Percentiles rank a stretch among this genome's conserved stretches.
Conservation (phyloP, 2,329 filamentous ascomycete genomes). For the Alternaria longipes region DNA sequence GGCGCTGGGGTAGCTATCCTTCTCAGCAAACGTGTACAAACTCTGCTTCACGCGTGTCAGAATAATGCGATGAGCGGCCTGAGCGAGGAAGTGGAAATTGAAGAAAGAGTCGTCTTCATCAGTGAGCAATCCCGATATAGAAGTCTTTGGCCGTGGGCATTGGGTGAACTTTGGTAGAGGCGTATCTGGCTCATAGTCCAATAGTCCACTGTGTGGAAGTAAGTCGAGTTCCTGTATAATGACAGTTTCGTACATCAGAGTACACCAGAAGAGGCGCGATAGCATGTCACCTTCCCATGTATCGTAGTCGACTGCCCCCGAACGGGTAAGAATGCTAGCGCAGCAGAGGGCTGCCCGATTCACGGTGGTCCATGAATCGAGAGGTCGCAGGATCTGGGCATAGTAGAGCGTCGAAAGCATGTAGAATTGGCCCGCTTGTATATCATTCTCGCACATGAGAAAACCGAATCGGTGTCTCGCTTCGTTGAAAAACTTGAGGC, state of each 20-base stretch:
- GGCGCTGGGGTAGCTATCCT: conserved; percentile 54
- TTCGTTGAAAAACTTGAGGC: conserved; percentile 64
- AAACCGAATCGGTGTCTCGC: conserved; percentile 63
- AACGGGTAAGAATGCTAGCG: conserved; percentile 58
- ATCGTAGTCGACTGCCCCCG: conserved; percentile 54
- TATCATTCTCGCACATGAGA: conserved; percentile 58
- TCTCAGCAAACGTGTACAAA: conserved; percentile 60
- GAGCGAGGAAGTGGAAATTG: conserved; percentile 66
- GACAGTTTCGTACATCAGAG: conserved; percentile 65
- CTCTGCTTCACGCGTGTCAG: conserved; percentile 63
- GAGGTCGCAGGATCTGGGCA: conserved; percentile 61
- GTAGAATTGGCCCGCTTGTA: conserved; percentile 63
- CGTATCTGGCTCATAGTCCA: conserved; percentile 62
- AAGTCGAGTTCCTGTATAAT: conserved; percentile 63
- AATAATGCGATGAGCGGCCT: conserved; percentile 65
- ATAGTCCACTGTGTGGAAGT: conserved; percentile 61
- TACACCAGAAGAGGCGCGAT: conserved; percentile 64
- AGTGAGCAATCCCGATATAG: conserved; percentile 44
- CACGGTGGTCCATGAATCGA: conserved; percentile 64
- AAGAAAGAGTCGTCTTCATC: conserved; percentile 64
- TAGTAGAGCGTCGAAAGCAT: conserved; percentile 63
- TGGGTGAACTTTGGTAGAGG: conserved; percentile 63
- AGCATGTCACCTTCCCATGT: conserved; percentile 66
- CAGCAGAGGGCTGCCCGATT: conserved; percentile 63
- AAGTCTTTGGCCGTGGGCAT: conserved; percentile 52